Conservation (phyloP, 306 rosid genomes). For the Begonia peltatifolia region DNA sequence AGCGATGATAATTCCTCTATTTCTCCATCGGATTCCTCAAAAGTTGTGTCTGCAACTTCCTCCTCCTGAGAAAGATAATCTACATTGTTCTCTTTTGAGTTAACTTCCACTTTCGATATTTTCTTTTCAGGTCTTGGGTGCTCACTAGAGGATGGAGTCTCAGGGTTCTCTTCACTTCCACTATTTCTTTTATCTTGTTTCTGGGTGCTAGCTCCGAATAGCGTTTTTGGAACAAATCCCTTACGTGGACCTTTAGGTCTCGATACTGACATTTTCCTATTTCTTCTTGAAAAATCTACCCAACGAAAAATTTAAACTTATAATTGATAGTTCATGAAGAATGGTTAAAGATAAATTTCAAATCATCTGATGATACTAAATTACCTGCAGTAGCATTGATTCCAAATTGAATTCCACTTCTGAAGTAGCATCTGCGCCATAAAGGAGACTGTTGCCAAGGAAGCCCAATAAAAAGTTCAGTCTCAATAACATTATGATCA, state of each 20-base stretch:
- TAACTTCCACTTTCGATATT: conserved; percentile 16
- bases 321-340: conserved; percentile 1
- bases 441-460: conserved; percentile 40
- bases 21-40: conserved; percentile 20
- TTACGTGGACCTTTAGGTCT: conserved; percentile 35
- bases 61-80: conserved; percentile 22
- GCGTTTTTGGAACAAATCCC: conserved; percentile 36
- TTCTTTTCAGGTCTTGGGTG: conserved; percentile 12
- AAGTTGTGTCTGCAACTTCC: conserved; percentile 18
- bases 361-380: conserved; percentile 9
- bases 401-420: conserved; percentile 27
- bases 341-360: conserved; percentile 5
- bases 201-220: conserved; percentile 20
- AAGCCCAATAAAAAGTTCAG: conserved; percentile 6
- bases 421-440: conserved; percentile 26
- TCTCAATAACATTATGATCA: conserved; percentile 4
- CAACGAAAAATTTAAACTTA: conserved; percentile 3
- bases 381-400: conserved; percentile 48
- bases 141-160: conserved; percentile 32
- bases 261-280: conserved; percentile 32
- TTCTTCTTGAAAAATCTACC: conserved; percentile 56
- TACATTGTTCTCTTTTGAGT: conserved; percentile 17
- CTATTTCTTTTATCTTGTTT: conserved; percentile 22
- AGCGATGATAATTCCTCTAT: conserved; percentile 18
- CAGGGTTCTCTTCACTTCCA: conserved; percentile 31